Evolutionary conservation across 192 early-diverging fungal genomes (phyloP).

Genomic region (Haplosporangium gracile): DNA sequence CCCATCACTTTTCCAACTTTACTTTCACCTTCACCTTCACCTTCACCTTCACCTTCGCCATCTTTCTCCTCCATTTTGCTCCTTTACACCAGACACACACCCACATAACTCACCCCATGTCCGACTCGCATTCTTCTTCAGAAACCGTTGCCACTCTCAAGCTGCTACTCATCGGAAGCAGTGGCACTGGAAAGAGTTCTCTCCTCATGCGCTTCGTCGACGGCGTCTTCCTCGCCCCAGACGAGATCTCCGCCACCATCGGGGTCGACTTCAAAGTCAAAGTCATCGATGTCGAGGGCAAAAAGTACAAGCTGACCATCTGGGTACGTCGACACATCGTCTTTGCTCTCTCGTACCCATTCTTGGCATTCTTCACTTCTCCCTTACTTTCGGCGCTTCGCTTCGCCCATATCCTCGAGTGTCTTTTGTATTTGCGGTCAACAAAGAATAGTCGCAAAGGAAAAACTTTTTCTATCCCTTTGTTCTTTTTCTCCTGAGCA

Average conservation of each 20-base stretch:
- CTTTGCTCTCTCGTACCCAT: background rate
- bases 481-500: background rate
- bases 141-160: constrained; percentile 91
- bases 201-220: constrained; percentile 95
- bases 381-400: background rate
- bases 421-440: too few relatives aligned
- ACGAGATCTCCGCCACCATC: constrained; percentile 92
- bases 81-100: background rate
- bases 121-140: constrained; percentile 41
- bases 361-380: background rate
- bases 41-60: background rate
- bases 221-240: constrained; percentile 92
- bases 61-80: background rate
- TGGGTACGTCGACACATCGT: constrained; percentile 71
- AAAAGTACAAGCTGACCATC: constrained; percentile 96
- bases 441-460: background rate
- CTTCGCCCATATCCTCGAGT: background rate
- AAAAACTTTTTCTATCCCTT: background rate
- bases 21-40: too few relatives aligned
- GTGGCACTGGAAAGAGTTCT: constrained; percentile 95
- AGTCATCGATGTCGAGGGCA: constrained; percentile 83
- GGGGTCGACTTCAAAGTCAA: constrained; percentile 99
- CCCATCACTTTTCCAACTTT: background rate
- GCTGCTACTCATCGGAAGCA: constrained; percentile 95
- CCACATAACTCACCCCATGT: constrained; percentile 8